Percentiles rank a stretch among this genome's conserved stretches.
Evolutionary conservation across 2,329 filamentous ascomycete species (phyloP).

Genomic region (Aspergillus sp.): DNA sequence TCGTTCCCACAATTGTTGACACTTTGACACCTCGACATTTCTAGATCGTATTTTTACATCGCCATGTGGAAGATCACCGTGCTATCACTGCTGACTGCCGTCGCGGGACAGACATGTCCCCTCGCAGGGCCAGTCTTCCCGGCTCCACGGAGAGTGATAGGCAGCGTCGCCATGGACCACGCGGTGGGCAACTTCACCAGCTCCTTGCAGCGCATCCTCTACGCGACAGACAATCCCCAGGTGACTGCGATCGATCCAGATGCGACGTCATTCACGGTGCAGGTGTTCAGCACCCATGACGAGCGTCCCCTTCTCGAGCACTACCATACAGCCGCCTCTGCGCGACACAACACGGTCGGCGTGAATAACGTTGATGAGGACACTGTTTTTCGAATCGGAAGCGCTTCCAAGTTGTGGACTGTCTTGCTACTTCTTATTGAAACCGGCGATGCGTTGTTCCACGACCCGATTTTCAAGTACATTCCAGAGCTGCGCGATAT

Average conservation of each 20-base stretch:
- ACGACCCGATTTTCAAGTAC: slow-evolving; percentile 25
- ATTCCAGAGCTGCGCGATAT: slow-evolving; percentile 22
- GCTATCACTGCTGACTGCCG: background rate
- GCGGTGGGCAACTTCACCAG: background rate
- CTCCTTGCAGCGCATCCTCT: background rate
- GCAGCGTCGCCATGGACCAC: background rate
- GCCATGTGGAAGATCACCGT: background rate
- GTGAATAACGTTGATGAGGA: slow-evolving; percentile 39
- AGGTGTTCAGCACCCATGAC: slow-evolving; percentile 40
- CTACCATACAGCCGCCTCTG: slow-evolving; percentile 35
- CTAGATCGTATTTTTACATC: background rate
- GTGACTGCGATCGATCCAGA: background rate
- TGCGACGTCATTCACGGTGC: slow-evolving; percentile 36
- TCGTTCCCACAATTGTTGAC: background rate
- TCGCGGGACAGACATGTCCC: background rate
- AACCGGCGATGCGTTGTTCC: slow-evolving; percentile 18
- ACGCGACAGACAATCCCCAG: background rate
- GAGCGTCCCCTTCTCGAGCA: slow-evolving; percentile 22
- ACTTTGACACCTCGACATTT: background rate
- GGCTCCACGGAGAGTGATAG: background rate
- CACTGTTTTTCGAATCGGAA: slow-evolving; percentile 46
- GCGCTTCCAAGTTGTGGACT: slow-evolving; percentile 46
- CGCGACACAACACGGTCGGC: slow-evolving; percentile 28
- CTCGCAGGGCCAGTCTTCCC: slow-evolving; percentile 5
- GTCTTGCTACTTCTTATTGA: slow-evolving; percentile 36